Percentiles rank a stretch among this genome's conserved stretches.
Conservation (phyloP, 2,329 filamentous ascomycete genomes). For the Dothiorella sarmentorum region DNA sequence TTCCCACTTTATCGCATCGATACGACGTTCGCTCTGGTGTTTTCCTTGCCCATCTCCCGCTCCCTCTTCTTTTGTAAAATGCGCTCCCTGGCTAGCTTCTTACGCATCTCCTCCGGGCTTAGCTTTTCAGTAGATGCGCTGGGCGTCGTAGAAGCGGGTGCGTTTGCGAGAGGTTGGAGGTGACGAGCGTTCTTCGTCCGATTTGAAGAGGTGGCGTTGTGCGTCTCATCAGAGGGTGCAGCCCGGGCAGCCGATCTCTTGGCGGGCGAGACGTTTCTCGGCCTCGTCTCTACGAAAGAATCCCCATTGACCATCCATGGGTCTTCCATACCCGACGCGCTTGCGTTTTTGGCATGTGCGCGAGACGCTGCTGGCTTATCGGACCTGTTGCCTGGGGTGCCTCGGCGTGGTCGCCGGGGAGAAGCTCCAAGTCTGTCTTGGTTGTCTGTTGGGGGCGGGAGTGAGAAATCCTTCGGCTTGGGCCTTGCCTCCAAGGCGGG, state of each 20-base stretch:
- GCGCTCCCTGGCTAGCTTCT: slow-evolving; percentile 9
- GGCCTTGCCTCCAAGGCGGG: background rate
- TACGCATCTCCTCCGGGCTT: background rate
- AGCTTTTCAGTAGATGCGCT: background rate
- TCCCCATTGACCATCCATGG: slow-evolving; percentile 11
- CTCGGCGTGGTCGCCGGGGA: slow-evolving; percentile 1
- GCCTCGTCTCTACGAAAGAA: background rate
- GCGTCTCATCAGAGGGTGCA: background rate
- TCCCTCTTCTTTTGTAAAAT: slow-evolving; percentile 9
- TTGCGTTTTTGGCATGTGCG: background rate
- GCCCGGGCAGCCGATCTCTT: background rate
- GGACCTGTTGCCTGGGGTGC: background rate
- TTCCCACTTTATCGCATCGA: background rate
- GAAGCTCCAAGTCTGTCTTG: background rate
- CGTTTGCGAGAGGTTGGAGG: background rate
- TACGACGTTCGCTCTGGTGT: background rate
- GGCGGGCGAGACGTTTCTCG: background rate
- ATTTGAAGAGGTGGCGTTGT: background rate
- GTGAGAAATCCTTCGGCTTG: background rate
- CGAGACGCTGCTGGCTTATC: background rate
- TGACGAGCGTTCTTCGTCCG: slow-evolving; percentile 7
- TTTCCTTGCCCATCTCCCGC: slow-evolving; percentile 16
- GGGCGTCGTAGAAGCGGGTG: background rate
- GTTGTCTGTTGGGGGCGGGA: background rate
- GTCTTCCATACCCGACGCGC: background rate